These are phyloP conservation scores for Persicaria maculosa DNA, from an alignment of 148 eudicot genomes.

Conservation along the genomic window DNA sequence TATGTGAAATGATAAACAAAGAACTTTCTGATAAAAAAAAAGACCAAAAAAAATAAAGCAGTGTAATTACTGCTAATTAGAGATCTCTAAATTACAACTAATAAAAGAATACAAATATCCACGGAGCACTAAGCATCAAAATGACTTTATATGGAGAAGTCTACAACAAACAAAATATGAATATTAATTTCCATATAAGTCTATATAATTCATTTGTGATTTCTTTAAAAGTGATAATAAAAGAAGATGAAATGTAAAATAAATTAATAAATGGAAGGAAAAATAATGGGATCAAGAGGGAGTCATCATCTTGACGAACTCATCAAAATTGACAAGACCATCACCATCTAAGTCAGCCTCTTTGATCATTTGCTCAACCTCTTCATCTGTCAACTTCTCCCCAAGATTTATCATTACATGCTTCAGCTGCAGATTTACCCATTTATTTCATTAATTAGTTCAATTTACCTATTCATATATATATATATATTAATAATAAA, in stretches of 20 bases:
- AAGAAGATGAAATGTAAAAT: background rate
- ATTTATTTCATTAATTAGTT: background rate
- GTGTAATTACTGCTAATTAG: background rate
- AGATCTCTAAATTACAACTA: background rate
- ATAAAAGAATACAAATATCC: background rate
- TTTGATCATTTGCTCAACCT: conserved; percentile 31
- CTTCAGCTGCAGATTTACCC: conserved; percentile 18
- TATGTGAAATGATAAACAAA: too few species aligned
- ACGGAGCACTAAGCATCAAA: background rate
- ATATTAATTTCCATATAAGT: background rate
- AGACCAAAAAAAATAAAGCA: background rate
- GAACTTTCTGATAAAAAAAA: too few species aligned
- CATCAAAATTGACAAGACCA: conserved; percentile 33
- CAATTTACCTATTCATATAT: background rate
- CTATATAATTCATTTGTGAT: background rate
- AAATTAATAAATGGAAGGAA: background rate
- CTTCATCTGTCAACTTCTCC: conserved; percentile 34
- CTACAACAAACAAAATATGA: background rate
- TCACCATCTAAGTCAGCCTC: conserved; percentile 37
- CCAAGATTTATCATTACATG: conserved; percentile 33
- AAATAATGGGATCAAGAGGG: background rate
- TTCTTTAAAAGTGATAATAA: too few species aligned
- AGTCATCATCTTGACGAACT: conserved; percentile 33
- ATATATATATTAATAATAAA: too few species aligned
- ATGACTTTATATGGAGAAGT: background rate